phyloP scores from a whole-genome alignment of 116 monocot genomes.

The Cymodocea nodosa region DNA sequence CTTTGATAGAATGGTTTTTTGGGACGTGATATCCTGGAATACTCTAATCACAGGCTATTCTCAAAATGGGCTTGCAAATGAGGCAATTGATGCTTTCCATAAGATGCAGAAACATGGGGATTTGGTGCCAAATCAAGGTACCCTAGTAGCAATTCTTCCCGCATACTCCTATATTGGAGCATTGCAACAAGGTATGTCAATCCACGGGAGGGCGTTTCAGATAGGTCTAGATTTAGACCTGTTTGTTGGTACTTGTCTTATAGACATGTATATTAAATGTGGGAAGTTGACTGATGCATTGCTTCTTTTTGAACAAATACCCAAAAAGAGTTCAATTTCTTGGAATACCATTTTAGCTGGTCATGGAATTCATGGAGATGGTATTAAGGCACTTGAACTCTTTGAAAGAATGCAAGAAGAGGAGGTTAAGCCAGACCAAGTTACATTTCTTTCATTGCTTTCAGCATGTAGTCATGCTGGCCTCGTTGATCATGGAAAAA shows the following conservation, averaged over 20 bases:
- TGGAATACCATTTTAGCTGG: constrained; percentile 35
- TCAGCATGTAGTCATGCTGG: constrained; percentile 37
- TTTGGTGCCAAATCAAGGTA: constrained; percentile 35
- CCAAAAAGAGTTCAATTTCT: constrained; percentile 30
- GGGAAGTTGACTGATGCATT: constrained; percentile 42
- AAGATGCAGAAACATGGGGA: constrained; percentile 28
- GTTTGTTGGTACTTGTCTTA: constrained; percentile 58
- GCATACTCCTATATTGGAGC: constrained; percentile 64
- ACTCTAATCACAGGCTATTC: constrained; percentile 64
- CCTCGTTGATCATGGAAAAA: constrained; percentile 25
- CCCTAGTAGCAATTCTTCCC: constrained; percentile 56
- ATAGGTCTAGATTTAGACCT: constrained; percentile 42
- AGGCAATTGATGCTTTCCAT: constrained; percentile 53
- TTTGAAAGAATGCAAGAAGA: constrained; percentile 22
- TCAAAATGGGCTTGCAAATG: constrained; percentile 62
- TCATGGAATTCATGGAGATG: constrained; percentile 27
- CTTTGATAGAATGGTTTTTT: constrained; percentile 35
- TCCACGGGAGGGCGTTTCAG: constrained; percentile 36
- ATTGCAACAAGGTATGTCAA: constrained; percentile 46
- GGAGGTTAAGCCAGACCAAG: constrained; percentile 20
- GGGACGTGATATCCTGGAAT: constrained; percentile 75
- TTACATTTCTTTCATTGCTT: constrained; percentile 28
- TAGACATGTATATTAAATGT: constrained; percentile 82
- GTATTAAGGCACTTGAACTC: constrained; percentile 11
- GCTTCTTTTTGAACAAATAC: constrained; percentile 38